Evolutionary conservation across 2,329 filamentous ascomycete species (phyloP).

Genomic region (Fusarium sp.): DNA sequence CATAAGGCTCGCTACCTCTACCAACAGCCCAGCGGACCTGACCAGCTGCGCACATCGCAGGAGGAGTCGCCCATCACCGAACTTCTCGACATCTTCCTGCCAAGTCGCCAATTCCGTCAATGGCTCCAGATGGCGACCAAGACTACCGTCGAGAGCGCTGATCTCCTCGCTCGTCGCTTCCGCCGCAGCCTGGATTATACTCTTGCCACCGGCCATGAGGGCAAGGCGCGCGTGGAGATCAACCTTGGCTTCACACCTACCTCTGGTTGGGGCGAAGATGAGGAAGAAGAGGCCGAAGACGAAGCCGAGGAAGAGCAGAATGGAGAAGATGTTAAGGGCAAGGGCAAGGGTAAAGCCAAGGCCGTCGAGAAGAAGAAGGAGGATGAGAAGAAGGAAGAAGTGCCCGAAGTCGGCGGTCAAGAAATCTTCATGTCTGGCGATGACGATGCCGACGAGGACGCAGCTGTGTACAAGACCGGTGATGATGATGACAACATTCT

Average conservation of each 20-base stretch:
- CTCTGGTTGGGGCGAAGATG: conserved; percentile 84
- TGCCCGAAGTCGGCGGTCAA: conserved; percentile 78
- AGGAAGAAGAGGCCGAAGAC: conserved; percentile 60
- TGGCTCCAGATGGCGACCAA: conserved; percentile 91
- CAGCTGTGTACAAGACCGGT: conserved; percentile 87
- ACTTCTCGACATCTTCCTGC: conserved; percentile 85
- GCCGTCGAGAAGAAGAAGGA: conserved; percentile 20
- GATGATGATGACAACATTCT: conserved; percentile 82
- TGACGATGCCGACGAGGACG: conserved; percentile 79
- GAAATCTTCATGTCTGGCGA: conserved; percentile 96
- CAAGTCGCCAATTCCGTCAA: conserved; percentile 87
- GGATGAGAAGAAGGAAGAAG: conserved; percentile 52
- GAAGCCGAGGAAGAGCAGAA: conserved; percentile 53
- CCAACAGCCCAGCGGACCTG: conserved; percentile 68
- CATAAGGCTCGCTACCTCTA: conserved; percentile 97
- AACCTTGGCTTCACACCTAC: conserved; percentile 91
- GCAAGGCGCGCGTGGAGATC: conserved; percentile 85
- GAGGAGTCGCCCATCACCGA: conserved; percentile 77
- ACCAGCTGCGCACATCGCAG: conserved; percentile 54
- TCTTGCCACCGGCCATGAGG: conserved; percentile 86
- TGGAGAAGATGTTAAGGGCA: conserved; percentile 51
- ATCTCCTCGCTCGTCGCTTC: conserved; percentile 89
- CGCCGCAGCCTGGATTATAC: conserved; percentile 91
- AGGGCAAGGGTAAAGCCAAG: conserved; percentile 50
- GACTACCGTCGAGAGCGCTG: conserved; percentile 78